These are phyloP conservation scores for Wickerhamomyces pijperi DNA, from an alignment of 805 yeast genomes.

Conservation along the genomic window DNA sequence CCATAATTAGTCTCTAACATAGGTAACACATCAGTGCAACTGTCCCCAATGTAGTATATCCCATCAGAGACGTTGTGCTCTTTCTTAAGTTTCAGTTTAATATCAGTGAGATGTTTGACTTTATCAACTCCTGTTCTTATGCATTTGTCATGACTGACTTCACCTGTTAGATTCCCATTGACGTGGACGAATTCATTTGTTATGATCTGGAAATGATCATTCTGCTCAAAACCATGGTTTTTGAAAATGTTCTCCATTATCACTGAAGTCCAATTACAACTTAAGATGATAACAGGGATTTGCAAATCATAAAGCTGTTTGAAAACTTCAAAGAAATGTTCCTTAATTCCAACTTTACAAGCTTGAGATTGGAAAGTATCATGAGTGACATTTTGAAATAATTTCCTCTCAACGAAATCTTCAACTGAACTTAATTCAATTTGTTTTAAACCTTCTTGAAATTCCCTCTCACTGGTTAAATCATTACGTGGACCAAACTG, in stretches of 20 bases:
- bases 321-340: constrained; percentile 20
- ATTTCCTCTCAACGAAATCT: constrained; percentile 25
- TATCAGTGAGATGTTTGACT: constrained; percentile 15
- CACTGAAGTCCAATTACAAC: constrained; percentile 52
- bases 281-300: constrained; percentile 33
- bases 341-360: constrained; percentile 23
- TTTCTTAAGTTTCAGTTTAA: constrained; percentile 9
- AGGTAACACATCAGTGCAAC: constrained; percentile 45
- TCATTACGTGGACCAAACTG: constrained; percentile 22
- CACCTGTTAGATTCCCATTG: constrained; percentile 18
- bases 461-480: constrained; percentile 30
- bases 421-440: constrained; percentile 40
- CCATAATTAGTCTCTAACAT: constrained; percentile 37
- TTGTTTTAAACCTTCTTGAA: constrained; percentile 30
- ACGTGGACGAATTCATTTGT: constrained; percentile 41
- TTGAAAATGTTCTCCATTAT: constrained; percentile 28
- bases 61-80: constrained; percentile 10
- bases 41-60: constrained; percentile 48
- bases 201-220: constrained; percentile 21
- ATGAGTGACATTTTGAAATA: constrained; percentile 31
- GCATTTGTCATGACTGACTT: constrained; percentile 11
- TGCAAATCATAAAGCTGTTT: constrained; percentile 1
- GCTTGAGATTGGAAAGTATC: constrained; percentile 25
- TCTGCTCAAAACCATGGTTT: constrained; percentile 12
- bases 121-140: constrained; percentile 50